Evolutionary conservation across 2,329 filamentous ascomycete genomes (phyloP), one percentile per base, ranked within the genome.

Genomic region (Plenodomus lindquistii): DNA sequence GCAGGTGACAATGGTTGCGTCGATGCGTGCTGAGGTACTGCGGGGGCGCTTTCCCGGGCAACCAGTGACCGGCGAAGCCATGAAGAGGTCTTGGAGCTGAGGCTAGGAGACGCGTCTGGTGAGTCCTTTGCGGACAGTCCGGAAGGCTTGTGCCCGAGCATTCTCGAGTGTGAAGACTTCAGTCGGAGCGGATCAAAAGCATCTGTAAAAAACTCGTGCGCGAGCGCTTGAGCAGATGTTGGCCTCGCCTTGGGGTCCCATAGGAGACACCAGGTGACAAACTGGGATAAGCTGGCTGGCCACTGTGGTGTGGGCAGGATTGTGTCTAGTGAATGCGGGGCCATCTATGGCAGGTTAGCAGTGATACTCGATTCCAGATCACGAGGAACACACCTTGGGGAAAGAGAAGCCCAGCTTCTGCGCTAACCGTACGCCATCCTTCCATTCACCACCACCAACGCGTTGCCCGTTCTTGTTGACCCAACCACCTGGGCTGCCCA

Each of bases 401-500:
- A 99, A 99, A 0, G 94, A 97, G 73, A 99, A 99, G 46, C 94
- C 94, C 55, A 99, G 83, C 79, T 97, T 97, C 61, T 94, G 91
- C 47, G 94, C 94, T 50, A 99, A 79, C 53, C 91, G 84, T 38
- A 91, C 91, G 48, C 94, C 94, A 49, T 99, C 94, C 65, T 91
- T 91, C 94, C 94, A 99, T 62, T 99, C 94, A 65, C 94, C 94
- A 67, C 94, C 94, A 46, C 94, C 94, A 21, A 99, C 89, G 58
- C 87, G 88, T 20, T 81, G 80, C 19, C 92, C 92, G 4, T 89
- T 81, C 75, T 97, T 97, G 79, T 89, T 96, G 71, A 96, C 94
- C 94, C 94, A 99, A 75, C 93, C 93, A 37, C 94, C 94, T 2
- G 94, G 94, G 76, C 93, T 97, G 41, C 94, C 94, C 94, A 99